A percentile compares a stretch with the other conserved stretches of the same genome.
Evolutionary conservation across 106 monocot species (phyloP).

Genomic region (Xerophyta viscosa): DNA sequence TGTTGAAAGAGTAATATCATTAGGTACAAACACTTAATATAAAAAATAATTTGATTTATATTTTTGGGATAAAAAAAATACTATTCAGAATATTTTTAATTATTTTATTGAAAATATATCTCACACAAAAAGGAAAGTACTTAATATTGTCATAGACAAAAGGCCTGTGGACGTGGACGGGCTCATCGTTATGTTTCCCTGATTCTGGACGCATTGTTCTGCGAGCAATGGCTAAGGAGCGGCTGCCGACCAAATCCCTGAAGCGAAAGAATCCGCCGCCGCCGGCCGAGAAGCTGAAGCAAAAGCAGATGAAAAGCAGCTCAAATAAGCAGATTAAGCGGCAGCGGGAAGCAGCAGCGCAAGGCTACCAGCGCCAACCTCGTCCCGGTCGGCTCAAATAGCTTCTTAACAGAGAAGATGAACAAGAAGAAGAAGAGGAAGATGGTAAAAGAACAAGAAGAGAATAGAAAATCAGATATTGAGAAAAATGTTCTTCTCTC

Average conservation of each 20-base stretch:
- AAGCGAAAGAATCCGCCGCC: constrained; percentile 1
- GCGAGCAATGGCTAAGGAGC: constrained; percentile 5
- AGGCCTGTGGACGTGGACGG: too few relatives aligned
- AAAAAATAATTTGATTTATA: too few relatives aligned
- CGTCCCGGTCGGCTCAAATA: constrained; percentile 29
- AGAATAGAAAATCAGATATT: not conserved
- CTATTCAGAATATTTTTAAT: too few relatives aligned
- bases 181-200: too few relatives aligned
- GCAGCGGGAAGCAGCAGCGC: not conserved
- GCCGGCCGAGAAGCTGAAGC: constrained; percentile 1
- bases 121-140: too few relatives aligned
- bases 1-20: too few relatives aligned
- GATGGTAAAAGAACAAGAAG: not conserved
- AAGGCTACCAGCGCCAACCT: constrained; percentile 27
- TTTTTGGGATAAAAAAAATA: too few relatives aligned
- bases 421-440: constrained; percentile 5
- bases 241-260: not conserved
- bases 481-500: constrained; percentile 15
- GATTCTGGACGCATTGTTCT: too few relatives aligned
- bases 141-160: too few relatives aligned
- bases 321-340: not conserved
- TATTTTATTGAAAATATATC: too few relatives aligned
- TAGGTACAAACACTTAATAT: too few relatives aligned
- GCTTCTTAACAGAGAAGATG: not conserved
- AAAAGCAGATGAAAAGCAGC: not conserved